These are phyloP conservation scores for Auriscalpium microsporum DNA, from an alignment of 768 basidiomycete species.

Conservation along the genomic window DNA sequence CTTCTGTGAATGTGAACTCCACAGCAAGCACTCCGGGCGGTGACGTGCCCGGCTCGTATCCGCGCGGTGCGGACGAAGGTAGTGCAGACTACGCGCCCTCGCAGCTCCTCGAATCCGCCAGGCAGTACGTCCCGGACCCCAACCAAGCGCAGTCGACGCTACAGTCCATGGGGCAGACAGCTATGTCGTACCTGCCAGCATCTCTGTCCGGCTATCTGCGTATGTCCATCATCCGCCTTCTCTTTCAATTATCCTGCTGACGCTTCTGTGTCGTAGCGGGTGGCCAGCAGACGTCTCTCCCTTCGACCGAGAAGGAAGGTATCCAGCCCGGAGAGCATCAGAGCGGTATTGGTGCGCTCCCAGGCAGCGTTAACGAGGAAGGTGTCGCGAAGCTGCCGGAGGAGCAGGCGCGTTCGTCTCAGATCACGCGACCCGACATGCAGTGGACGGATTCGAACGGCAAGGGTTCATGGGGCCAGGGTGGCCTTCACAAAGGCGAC, in stretches of 20 bases:
- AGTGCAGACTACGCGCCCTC: background rate
- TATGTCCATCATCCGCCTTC: background rate
- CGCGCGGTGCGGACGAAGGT: background rate
- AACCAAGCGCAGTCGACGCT: background rate
- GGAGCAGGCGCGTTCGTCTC: slow-evolving; percentile 23
- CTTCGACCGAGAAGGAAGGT: slow-evolving; percentile 27
- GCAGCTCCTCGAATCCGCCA: background rate
- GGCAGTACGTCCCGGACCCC: background rate
- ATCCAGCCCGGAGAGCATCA: slow-evolving; percentile 24
- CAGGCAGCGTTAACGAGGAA: slow-evolving; percentile 36
- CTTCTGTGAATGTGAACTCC: background rate
- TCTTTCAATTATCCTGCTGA: background rate
- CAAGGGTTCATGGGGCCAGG: background rate
- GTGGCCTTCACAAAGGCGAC: background rate
- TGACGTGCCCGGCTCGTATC: slow-evolving; percentile 7
- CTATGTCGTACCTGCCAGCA: background rate
- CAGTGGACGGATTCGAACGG: background rate
- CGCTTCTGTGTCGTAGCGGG: background rate
- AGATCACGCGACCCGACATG: background rate
- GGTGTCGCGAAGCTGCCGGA: slow-evolving; percentile 43
- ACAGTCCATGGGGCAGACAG: background rate
- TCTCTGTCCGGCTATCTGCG: background rate
- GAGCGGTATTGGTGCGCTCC: slow-evolving; percentile 41
- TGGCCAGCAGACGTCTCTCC: slow-evolving; percentile 21
- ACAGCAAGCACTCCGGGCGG: slow-evolving; percentile 3